Conservation (phyloP, 805 yeast genomes). For the Lipomyces starkeyi region DNA sequence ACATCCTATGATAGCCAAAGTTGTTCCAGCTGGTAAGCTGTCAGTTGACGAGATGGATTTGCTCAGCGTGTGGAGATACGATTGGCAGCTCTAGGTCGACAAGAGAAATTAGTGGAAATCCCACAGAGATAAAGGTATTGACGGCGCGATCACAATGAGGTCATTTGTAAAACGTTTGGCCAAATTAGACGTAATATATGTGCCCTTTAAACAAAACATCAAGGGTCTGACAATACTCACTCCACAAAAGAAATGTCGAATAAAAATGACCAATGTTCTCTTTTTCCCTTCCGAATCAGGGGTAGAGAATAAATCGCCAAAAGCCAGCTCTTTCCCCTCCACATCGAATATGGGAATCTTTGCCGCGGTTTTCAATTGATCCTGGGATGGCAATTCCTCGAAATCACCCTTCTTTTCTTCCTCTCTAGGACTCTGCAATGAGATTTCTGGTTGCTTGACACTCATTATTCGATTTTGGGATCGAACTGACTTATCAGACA, state of each 20-base stretch:
- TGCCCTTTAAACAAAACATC: neutral
- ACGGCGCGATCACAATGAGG: neutral
- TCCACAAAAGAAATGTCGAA: constrained; percentile 11
- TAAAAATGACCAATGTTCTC: constrained; percentile 6
- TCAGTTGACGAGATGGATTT: neutral
- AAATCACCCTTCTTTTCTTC: neutral
- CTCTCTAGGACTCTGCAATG: neutral
- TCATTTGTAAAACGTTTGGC: neutral
- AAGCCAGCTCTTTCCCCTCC: constrained; percentile 1
- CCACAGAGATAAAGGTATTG: neutral
- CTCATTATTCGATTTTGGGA: constrained; percentile 4
- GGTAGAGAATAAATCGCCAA: neutral
- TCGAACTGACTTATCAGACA: neutral
- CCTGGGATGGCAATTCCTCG: constrained; percentile 1
- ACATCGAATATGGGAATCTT: neutral
- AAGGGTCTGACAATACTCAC: neutral
- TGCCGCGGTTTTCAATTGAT: neutral
- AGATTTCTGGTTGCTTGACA: neutral
- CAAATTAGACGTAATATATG: neutral
- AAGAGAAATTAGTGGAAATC: constrained; percentile 6
- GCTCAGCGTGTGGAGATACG: constrained; percentile 5
- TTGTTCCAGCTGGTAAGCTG: constrained; percentile 6
- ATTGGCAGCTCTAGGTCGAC: constrained; percentile 1
- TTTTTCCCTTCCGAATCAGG: neutral
- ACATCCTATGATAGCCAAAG: neutral